Evolutionary conservation across 2,329 filamentous ascomycete genomes (phyloP), one percentile per base, ranked within the genome.

Genomic region (Tolypocladium tropicale): DNA sequence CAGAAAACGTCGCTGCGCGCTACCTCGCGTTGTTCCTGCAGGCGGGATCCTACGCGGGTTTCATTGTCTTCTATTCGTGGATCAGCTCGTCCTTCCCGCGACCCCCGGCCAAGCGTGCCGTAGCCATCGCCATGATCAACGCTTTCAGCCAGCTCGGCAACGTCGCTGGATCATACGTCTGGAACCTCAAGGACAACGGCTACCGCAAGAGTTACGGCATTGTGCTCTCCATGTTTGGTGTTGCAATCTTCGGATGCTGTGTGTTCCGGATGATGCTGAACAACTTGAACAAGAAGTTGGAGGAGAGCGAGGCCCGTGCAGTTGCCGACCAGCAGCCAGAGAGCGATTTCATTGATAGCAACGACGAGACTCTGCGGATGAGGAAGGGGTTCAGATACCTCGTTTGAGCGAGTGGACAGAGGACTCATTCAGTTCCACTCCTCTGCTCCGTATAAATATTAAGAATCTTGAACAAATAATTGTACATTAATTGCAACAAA

Each of bases 161-260:
- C 63, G 75, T 82, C 0, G 82, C 82, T 0, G 83, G 83, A 2
- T 80, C 77, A 0, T 86, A 86, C 62, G 82, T 86, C 3, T 86
- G 83, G 83, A 71, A 76, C 54, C 73, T 86, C 53, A 70, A 74
- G 28, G 81, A 76, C 0, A 78, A 85, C 59, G 83, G 83, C 0
- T 86, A 76, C 72, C 77, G 83, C 60, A 78, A 81, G 71, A 84
- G 81, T 58, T 86, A 86, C 62, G 83, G 81, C 4, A 83, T 86
- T 56, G 83, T 86, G 6, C 77, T 79, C 16, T 74, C 80, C 63
- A 86, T 86, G 83, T 86, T 85, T 63, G 81, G 80, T 4, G 62
- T 82, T 43, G 81, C 83, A 0, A 77, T 83, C 34, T 37, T 74
- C 0, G 81, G 80, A 6, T 83, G 77, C 67, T 73, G 69, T 53